phyloP scores from a whole-genome alignment of 495 filamentous ascomycete genomes.

The Penicillium goetzii region DNA sequence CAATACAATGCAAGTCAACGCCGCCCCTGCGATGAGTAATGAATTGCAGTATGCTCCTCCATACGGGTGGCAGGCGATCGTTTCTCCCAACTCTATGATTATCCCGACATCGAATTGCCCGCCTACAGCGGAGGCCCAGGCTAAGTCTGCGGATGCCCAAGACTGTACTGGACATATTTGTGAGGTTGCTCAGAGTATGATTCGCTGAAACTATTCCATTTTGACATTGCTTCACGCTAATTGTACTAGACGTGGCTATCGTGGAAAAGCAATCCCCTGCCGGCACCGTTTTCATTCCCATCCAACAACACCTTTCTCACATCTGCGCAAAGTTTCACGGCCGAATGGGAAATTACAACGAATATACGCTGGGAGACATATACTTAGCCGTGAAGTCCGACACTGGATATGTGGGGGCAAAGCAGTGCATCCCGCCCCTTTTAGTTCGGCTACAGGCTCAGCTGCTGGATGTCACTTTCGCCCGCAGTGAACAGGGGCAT shows the following conservation, averaged over 20 bases:
- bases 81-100: not conserved
- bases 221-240: not conserved
- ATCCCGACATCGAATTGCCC: not conserved
- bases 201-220: not conserved
- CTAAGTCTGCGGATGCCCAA: not conserved
- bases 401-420: not conserved
- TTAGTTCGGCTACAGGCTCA: not conserved
- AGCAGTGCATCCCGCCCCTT: not conserved
- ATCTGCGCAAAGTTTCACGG: not conserved
- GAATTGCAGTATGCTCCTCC: not conserved
- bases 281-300: not conserved
- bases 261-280: not conserved
- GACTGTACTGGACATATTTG: not conserved
- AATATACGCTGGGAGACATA: not conserved
- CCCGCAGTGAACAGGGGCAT: not conserved
- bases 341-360: not conserved
- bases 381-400: not conserved
- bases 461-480: not conserved
- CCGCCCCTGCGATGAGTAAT: not conserved
- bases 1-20: not conserved
- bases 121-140: not conserved
- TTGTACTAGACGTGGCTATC: not conserved
- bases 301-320: not conserved
- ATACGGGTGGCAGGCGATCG: not conserved
- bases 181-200: not conserved